Conservation (phyloP, 2,329 filamentous ascomycete genomes). For the Ambrosiella xylebori region DNA sequence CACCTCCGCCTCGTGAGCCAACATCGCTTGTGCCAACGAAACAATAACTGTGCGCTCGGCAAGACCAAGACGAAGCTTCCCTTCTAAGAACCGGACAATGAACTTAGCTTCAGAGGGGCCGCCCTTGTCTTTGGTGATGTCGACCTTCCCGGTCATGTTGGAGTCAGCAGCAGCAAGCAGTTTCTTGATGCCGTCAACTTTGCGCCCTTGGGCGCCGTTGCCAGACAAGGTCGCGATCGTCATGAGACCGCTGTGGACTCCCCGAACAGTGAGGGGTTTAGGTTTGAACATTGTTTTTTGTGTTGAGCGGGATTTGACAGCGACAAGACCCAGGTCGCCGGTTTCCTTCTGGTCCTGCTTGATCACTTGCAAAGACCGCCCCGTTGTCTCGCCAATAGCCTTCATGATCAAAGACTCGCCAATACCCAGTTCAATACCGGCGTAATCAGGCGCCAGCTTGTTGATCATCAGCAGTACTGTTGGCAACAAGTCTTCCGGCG, state of each 20-base stretch:
- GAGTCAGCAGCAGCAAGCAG: slow-evolving; percentile 80
- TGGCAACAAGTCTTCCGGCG: slow-evolving; percentile 69
- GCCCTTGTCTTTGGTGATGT: slow-evolving; percentile 83
- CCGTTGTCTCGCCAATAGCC: slow-evolving; percentile 86
- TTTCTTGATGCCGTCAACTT: slow-evolving; percentile 92
- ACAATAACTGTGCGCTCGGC: slow-evolving; percentile 87
- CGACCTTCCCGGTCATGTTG: slow-evolving; percentile 55
- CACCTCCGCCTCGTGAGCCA: slow-evolving; percentile 61
- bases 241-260: slow-evolving; percentile 77
- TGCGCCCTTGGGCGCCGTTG: slow-evolving; percentile 73
- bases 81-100: slow-evolving; percentile 81
- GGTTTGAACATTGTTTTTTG: slow-evolving; percentile 98
- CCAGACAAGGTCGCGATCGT: slow-evolving; percentile 74
- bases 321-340: slow-evolving; percentile 84
- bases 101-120: slow-evolving; percentile 91
- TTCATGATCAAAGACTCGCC: slow-evolving; percentile 98
- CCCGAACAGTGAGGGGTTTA: slow-evolving; percentile 70
- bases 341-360: slow-evolving; percentile 94
- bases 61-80: slow-evolving; percentile 78
- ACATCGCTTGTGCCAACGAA: slow-evolving; percentile 73
- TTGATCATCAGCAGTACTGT: slow-evolving; percentile 94
- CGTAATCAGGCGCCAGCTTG: slow-evolving; percentile 91
- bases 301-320: slow-evolving; percentile 85
- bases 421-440: slow-evolving; percentile 93
- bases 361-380: slow-evolving; percentile 72